phyloP scores from a whole-genome alignment of 768 basidiomycete species.

The Coprinopsis strossmayeri region DNA sequence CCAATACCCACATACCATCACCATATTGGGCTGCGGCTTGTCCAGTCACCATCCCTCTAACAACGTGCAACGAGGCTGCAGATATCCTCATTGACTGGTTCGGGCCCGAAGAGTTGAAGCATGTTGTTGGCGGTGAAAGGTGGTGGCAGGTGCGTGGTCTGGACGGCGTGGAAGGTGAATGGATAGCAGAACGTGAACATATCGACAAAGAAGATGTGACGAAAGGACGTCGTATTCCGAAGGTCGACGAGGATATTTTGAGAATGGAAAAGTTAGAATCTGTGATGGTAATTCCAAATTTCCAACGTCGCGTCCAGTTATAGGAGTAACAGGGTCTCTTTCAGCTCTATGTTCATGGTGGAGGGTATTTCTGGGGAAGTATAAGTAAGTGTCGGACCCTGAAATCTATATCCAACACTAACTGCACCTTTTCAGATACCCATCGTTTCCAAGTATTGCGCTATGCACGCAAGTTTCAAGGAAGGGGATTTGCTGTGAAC shows the following conservation, averaged over 20 bases:
- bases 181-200: conserved; percentile 49
- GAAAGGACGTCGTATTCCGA: conserved; percentile 23
- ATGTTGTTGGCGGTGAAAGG: conserved; percentile 65
- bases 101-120: conserved; percentile 60
- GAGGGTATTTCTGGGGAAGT: conserved; percentile 57
- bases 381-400: conserved; percentile 39
- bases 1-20: conserved; percentile 64
- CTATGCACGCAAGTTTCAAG: conserved; percentile 63
- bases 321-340: background rate
- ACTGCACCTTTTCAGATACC: conserved; percentile 34
- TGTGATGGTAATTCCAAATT: conserved; percentile 38
- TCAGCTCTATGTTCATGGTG: conserved; percentile 64
- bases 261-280: conserved; percentile 50
- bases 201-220: conserved; percentile 20
- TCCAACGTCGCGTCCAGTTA: conserved; percentile 3
- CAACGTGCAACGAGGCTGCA: conserved; percentile 55
- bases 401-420: conserved; percentile 9
- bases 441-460: conserved; percentile 56
- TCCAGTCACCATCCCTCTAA: conserved; percentile 50
- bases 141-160: conserved; percentile 84
- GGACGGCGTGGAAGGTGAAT: conserved; percentile 60
- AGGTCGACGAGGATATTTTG: conserved; percentile 32
- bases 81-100: conserved; percentile 65
- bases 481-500: conserved; percentile 59
- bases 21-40: conserved; percentile 60